Evolutionary conservation across 495 filamentous ascomycete species (phyloP), one percentile per base, ranked within the genome.

Genomic region (Podospora pseudocomata): DNA sequence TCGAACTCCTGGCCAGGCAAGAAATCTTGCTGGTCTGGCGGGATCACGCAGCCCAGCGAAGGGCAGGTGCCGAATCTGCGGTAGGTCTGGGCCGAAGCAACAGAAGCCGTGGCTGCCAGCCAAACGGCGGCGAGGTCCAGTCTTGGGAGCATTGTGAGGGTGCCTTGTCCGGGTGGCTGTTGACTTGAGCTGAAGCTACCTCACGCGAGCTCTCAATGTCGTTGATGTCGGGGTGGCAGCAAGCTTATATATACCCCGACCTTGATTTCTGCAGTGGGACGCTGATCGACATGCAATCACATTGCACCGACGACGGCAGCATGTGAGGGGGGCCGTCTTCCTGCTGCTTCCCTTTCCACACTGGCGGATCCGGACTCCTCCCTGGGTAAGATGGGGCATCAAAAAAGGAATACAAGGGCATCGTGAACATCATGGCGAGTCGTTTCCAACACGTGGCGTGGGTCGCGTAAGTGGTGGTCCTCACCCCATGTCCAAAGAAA

Each of bases 21-120:
- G 81, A 92, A 92, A 70, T 92, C 90, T 49, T 85, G 87, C 83
- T 91, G 89, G 71, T 92, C 90, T 0, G 90, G 90, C 16, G 90
- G 90, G 34, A 92, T 84, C 63, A 92, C 82, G 72, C 90, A 92
- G 67, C 90, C 90, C n/a, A 92, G 79, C 13, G 83, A 82, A 4
- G 89, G 90, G 72, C 90, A 92, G 20, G 84, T 85, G 63, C 90
- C 89, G 20, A 92, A 82, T 60, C 90, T 80, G 77, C 89, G 89
- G 76, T 86, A 90, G 19, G 89, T 90, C 78, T 92, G 90, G 39
- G 84, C 88, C 26, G 81, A 74, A 32, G 73, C 73, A 60, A 72
- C 74, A 5, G 75, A 75, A 54, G 79, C 67, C 55, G 74, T 74
- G 18, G 76, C 75, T 67, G 76, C 78, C 70, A 74, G 73, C n/a